phyloP scores from a whole-genome alignment of 257 asterid species.

The Agastache rugosa region DNA sequence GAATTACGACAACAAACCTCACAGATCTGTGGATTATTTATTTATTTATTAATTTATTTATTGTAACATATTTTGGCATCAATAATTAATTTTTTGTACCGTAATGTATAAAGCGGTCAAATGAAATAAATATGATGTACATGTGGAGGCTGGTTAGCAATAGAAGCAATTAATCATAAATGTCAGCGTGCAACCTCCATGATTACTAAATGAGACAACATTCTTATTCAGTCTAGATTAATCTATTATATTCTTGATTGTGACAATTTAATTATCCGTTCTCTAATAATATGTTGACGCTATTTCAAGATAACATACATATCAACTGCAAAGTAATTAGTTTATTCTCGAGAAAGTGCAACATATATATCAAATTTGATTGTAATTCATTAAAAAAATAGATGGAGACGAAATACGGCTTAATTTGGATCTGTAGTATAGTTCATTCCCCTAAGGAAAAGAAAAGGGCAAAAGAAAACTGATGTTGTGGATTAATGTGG shows the following conservation, averaged over 20 bases:
- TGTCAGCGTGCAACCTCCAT: slow-evolving; percentile 2
- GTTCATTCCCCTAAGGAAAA: not conserved
- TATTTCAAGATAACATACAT: not conserved
- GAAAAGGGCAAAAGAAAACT: not conserved
- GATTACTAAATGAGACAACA: slow-evolving; percentile 21
- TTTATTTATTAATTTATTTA: not conserved
- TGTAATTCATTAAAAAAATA: too few relatives aligned
- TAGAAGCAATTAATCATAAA: slow-evolving; percentile 15
- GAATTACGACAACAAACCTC: too few relatives aligned
- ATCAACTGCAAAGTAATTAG: not conserved
- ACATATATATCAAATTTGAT: not conserved
- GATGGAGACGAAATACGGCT: not conserved
- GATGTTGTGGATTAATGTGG: not conserved
- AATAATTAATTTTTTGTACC: not conserved
- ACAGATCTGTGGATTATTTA: too few relatives aligned
- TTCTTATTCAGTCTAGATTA: slow-evolving; percentile 1
- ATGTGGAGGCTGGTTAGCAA: slow-evolving; percentile 20
- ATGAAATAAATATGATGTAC: slow-evolving; percentile 25
- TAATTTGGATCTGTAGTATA: not conserved
- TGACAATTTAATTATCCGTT: not conserved
- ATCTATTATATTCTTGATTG: slow-evolving; percentile 5
- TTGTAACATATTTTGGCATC: not conserved
- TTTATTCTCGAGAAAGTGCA: not conserved
- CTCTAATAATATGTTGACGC: not conserved
- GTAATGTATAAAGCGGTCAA: not conserved